Base-by-base conservation (phyloP, 2,329 filamentous ascomycete species). In the Cordyceps farinosa region DNA sequence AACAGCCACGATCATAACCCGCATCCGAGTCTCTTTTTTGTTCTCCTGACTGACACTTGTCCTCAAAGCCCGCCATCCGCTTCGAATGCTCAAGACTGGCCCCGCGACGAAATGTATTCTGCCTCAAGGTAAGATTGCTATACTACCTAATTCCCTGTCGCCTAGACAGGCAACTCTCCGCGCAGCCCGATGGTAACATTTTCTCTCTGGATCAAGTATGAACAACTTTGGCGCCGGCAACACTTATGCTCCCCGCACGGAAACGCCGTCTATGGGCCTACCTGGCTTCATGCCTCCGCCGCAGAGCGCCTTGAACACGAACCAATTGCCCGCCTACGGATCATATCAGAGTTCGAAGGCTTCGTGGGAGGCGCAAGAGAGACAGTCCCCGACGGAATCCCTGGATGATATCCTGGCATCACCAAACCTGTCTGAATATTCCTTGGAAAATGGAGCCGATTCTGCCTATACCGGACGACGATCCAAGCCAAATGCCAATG, bases 351-450 rank as follows among this genome's bases (percentile, higher is more conserved):
- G 73, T 67, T 71, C 75, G 42, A 74, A 71, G 64, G 73, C 79
- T 36, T 78, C 73, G n/a, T 82, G 81, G 79, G 82, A 82, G 8
- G 72, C 73, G 48, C 79, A 78, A 65, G 80, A 77, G 56, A 77
- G 79, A 68, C 85, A 83, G 71, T 87, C 84, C 10, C 83, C 83
- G 7, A 79, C 81, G 48, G 83, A 84, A 68, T 85, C 83, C 30
- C 77, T 85, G 66, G 84, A 87, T 71, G 84, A 86, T 68, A 80
- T 84, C 66, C 78, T 84, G 69, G 78, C 80, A 45, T 87, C 85
- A 22, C 82, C 84, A 34, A 84, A 81, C 71, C 71, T 85, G 8
- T 86, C 84, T n/a, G 86, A 88, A 67, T 85, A 85, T 69, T 82
- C 82, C 6, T 72, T 84, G 67, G 86, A 88, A 59, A 80, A 82